Evolutionary conservation across 2,329 filamentous ascomycete species (phyloP).

Genomic region (Hirsutella thompsonii): DNA sequence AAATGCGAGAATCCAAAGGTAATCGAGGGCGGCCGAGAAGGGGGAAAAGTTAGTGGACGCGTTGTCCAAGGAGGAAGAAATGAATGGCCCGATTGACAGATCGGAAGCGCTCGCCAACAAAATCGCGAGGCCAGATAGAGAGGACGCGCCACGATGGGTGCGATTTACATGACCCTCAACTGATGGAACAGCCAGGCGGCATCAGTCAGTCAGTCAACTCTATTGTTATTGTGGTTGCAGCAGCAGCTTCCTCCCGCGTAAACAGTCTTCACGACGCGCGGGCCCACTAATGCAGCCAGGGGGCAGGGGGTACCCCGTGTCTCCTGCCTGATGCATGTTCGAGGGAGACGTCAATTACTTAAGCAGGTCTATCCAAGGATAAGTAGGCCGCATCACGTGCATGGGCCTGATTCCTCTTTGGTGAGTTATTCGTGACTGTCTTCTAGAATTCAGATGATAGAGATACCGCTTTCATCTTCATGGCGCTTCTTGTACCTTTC

Average conservation of each 20-base stretch:
- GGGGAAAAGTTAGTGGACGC: constrained; percentile 9
- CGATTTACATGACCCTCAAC: constrained; percentile 8
- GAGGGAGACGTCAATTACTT: not conserved
- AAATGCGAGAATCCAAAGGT: constrained; percentile 4
- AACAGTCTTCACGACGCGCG: constrained; percentile 9
- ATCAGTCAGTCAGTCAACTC: not conserved
- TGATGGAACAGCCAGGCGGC: constrained; percentile 5
- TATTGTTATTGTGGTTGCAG: constrained; percentile 13
- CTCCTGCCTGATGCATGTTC: not conserved
- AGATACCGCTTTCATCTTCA: no score
- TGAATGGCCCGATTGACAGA: constrained; percentile 8
- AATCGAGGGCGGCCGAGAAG: constrained; percentile 8
- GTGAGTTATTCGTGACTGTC: no score
- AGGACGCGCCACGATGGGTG: constrained; percentile 9
- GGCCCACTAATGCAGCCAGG: not conserved
- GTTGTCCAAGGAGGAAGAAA: constrained; percentile 7
- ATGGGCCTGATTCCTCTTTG: no score
- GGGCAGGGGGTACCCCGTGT: not conserved
- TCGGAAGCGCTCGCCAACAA: constrained; percentile 10
- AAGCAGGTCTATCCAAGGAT: no score
- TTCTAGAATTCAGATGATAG: no score
- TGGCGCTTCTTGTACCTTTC: no score
- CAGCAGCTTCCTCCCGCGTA: constrained; percentile 10
- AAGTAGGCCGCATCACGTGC: no score
- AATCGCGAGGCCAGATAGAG: constrained; percentile 11